Evolutionary conservation across 1,284 basidiomycete species (phyloP), one percentile per base, ranked within the genome.

Genomic region (Pyrrhoderma lamaoense): DNA sequence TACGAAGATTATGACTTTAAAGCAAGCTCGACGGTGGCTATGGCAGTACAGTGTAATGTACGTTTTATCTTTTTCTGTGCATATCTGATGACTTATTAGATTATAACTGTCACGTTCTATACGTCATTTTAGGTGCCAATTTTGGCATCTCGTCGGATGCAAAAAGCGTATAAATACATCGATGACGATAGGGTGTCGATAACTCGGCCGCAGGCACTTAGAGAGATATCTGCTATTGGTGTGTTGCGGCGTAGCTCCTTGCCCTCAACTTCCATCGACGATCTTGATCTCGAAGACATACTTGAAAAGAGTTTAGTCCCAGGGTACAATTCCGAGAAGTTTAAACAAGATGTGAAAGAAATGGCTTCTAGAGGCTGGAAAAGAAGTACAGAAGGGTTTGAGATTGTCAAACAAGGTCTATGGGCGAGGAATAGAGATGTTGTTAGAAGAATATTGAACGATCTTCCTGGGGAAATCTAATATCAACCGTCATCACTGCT

Each of bases 1-100:
- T n/a, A n/a, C 5, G 5, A 31, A 31, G 51, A 46, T 47, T 67
- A 63, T 44, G 62, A 63, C 8, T 49, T 53, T 18, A 66, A 68
- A 47, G 67, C 68, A 16, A 71, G 68, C 51, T 70, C 68, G 21
- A 70, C 68, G 0, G 61, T 69, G 21, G 65, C 62, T 0, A 64
- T 71, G 61, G 65, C 67, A 23, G 57, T 66, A 1, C 63, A 70
- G 55, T 64, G 65, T 42, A 58, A 66, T 57, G 67, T 69, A 48
- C 34, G 64, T 49, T 31, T 45, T n/a, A n/a, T n/a, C n/a, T n/a
- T n/a, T n/a, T n/a, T n/a, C n/a, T n/a, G n/a, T n/a, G n/a, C n/a
- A n/a, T n/a, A n/a, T n/a, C n/a, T n/a, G n/a, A n/a, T n/a, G n/a
- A n/a, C n/a, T n/a, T n/a, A n/a, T n/a, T n/a, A n/a, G n/a, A 38